phyloP scores from a whole-genome alignment of 345 rosid genomes.

The Turnera subulata region DNA sequence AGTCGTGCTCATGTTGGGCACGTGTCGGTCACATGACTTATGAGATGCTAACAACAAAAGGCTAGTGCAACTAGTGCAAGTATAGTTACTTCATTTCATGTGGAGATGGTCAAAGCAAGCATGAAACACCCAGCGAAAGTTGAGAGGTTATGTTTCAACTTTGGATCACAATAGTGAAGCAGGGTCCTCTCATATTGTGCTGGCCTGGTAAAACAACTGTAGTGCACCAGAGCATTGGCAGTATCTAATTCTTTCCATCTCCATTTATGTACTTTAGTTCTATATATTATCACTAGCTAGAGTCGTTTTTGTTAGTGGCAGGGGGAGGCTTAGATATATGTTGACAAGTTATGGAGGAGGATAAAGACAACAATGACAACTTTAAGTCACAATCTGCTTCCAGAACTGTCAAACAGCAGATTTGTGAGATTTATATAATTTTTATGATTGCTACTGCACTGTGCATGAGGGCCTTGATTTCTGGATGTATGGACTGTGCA shows the following conservation, averaged over 20 bases:
- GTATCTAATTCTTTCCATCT: too few relatives aligned
- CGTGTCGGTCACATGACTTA: slow-evolving; percentile 28
- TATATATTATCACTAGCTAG: too few relatives aligned
- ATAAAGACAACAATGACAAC: not conserved
- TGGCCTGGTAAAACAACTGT: not conserved
- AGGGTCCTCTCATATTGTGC: not conserved
- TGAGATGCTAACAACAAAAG: slow-evolving; percentile 1
- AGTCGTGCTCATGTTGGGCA: slow-evolving; percentile 17
- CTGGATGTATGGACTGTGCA: too few relatives aligned
- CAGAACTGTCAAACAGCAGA: not conserved
- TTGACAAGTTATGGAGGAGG: not conserved
- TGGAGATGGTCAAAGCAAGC: not conserved
- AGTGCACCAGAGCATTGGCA: too few relatives aligned
- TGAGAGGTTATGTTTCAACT: not conserved
- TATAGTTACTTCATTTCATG: slow-evolving; percentile 9
- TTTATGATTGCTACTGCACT: too few relatives aligned
- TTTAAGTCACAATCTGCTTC: not conserved
- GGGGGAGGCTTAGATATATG: not conserved
- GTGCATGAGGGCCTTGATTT: too few relatives aligned
- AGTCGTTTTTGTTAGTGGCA: not conserved
- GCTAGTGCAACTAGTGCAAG: too few relatives aligned
- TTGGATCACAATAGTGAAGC: not conserved
- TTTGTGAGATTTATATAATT: too few relatives aligned
- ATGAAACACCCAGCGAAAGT: slow-evolving; percentile 5
- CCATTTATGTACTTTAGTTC: too few relatives aligned